phyloP scores from a whole-genome alignment of 495 filamentous ascomycete genomes.

The Penicillium parvum region DNA sequence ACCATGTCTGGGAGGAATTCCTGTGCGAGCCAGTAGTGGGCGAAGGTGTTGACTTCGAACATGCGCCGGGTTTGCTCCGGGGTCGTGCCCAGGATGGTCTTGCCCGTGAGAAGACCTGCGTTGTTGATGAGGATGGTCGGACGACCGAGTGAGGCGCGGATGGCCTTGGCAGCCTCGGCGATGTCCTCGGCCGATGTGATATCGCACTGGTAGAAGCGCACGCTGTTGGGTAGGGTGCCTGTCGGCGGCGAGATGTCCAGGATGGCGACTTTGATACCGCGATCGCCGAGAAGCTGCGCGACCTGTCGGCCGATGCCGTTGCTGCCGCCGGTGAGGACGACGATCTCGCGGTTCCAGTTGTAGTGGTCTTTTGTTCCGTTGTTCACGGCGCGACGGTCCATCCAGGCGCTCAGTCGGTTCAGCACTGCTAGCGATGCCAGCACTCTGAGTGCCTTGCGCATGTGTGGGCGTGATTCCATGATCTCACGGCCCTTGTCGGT shows the following conservation, averaged over 20 bases:
- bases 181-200: slow-evolving; percentile 52
- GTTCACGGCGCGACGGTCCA: slow-evolving; percentile 53
- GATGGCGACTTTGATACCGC: slow-evolving; percentile 58
- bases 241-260: slow-evolving; percentile 63
- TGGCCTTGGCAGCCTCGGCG: slow-evolving; percentile 38
- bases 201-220: slow-evolving; percentile 62
- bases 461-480: slow-evolving; percentile 41
- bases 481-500: slow-evolving; percentile 53
- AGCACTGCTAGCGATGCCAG: slow-evolving; percentile 41
- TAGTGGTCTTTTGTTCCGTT: slow-evolving; percentile 58
- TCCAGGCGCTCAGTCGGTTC: slow-evolving; percentile 42
- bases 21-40: slow-evolving; percentile 60
- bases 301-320: slow-evolving; percentile 63
- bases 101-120: slow-evolving; percentile 60
- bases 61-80: slow-evolving; percentile 56
- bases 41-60: slow-evolving; percentile 68
- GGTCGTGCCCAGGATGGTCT: slow-evolving; percentile 53
- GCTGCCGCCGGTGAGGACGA: slow-evolving; percentile 67
- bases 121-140: slow-evolving; percentile 76
- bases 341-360: slow-evolving; percentile 65
- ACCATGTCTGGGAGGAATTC: slow-evolving; percentile 68
- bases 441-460: slow-evolving; percentile 22
- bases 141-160: slow-evolving; percentile 53
- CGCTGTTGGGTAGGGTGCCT: slow-evolving; percentile 48
- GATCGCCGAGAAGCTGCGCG: slow-evolving; percentile 55